phyloP scores from a whole-genome alignment of 2,329 filamentous ascomycete genomes.

The Colletotrichum chrysophilum region DNA sequence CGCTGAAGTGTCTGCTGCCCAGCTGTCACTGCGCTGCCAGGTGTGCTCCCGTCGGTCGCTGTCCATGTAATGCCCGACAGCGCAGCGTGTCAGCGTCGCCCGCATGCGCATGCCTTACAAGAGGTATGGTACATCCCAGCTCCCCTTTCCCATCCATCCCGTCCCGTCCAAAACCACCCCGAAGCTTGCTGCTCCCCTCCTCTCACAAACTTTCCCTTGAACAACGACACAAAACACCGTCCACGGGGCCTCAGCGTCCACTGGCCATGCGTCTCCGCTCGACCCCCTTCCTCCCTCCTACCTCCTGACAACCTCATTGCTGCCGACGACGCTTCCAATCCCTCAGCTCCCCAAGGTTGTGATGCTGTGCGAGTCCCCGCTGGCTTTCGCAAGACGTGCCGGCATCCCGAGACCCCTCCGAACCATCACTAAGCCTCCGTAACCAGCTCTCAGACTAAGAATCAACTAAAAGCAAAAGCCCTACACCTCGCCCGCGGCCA shows the following conservation, averaged over 20 bases:
- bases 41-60: not conserved
- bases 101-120: not conserved
- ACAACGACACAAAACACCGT: slow-evolving; percentile 15
- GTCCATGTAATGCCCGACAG: not conserved
- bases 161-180: slow-evolving; percentile 9
- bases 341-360: not conserved
- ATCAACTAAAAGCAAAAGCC: not conserved
- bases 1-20: not conserved
- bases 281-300: not conserved
- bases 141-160: not conserved
- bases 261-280: slow-evolving; percentile 15
- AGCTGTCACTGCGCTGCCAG: not conserved
- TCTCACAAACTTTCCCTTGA: slow-evolving; percentile 6
- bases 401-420: slow-evolving; percentile 16
- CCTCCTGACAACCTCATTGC: not conserved
- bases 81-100: not conserved
- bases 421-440: slow-evolving; percentile 17
- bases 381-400: slow-evolving; percentile 15
- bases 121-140: not conserved
- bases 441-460: not conserved
- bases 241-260: slow-evolving; percentile 17
- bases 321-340: not conserved
- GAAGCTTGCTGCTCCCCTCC: slow-evolving; percentile 8
- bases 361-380: slow-evolving; percentile 16
- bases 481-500: not conserved